phyloP scores from a whole-genome alignment of 1,284 basidiomycete species.

The Wolfiporia cocos region DNA sequence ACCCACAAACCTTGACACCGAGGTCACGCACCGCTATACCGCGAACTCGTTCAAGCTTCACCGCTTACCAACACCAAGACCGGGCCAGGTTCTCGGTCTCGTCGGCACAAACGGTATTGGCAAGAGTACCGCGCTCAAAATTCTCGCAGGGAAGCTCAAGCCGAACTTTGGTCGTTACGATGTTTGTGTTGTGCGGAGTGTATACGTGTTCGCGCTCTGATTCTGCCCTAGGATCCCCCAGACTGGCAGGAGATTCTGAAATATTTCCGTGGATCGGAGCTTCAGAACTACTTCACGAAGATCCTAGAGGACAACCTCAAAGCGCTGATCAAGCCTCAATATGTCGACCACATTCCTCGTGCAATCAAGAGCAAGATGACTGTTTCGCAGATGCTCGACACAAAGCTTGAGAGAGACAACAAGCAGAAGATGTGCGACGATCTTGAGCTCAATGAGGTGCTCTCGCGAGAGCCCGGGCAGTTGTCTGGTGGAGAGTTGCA shows the following conservation, averaged over 20 bases:
- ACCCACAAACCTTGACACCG: slow-evolving; percentile 89
- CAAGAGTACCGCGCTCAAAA: slow-evolving; percentile 94
- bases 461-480: slow-evolving; percentile 79
- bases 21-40: slow-evolving; percentile 95
- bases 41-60: slow-evolving; percentile 98
- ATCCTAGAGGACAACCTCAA: slow-evolving; percentile 98
- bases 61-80: slow-evolving; percentile 90
- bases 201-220: slow-evolving; percentile 6
- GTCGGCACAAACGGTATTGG: slow-evolving; percentile 99
- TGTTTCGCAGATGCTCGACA: slow-evolving; percentile 86
- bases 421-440: slow-evolving; percentile 77
- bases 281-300: slow-evolving; percentile 98
- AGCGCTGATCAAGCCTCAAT: slow-evolving; percentile 97
- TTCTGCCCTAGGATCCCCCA: slow-evolving; percentile 69
- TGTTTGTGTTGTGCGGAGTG: slow-evolving; percentile 37
- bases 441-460: slow-evolving; percentile 81
- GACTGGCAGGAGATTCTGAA: slow-evolving; percentile 98
- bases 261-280: slow-evolving; percentile 94
- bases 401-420: slow-evolving; percentile 81
- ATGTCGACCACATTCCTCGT: slow-evolving; percentile 95
- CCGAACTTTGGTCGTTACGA: slow-evolving; percentile 90
- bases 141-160: slow-evolving; percentile 92
- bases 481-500: slow-evolving; percentile 95
- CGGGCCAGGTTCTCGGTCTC: slow-evolving; percentile 92
- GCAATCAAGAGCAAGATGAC: slow-evolving; percentile 89